Evolutionary conservation across 192 early-diverging fungal genomes (phyloP).

Genomic region (Dissophora globulifera): DNA sequence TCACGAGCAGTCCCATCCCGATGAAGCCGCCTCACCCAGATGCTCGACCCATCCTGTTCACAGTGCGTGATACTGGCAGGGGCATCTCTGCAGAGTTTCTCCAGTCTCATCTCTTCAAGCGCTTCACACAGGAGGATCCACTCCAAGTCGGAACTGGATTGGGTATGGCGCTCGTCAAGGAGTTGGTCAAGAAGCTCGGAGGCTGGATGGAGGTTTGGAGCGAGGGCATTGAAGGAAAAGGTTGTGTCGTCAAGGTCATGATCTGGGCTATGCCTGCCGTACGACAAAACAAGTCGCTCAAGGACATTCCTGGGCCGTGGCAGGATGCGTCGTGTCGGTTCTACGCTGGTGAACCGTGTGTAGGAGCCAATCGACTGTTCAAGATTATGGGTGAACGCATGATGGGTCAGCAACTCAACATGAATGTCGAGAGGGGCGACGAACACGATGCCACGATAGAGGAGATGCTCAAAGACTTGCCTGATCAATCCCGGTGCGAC

Average conservation of each 20-base stretch:
- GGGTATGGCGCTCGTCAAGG: slow-evolving; percentile 58
- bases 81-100: slow-evolving; percentile 63
- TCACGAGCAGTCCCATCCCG: slow-evolving; percentile 14
- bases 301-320: slow-evolving; percentile 27
- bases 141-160: slow-evolving; percentile 64
- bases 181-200: slow-evolving; percentile 56
- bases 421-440: slow-evolving; percentile 36
- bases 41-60: slow-evolving; percentile 51
- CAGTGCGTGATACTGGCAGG: slow-evolving; percentile 60
- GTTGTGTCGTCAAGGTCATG: slow-evolving; percentile 48
- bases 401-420: slow-evolving; percentile 45
- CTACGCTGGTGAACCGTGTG: slow-evolving; percentile 30
- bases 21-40: slow-evolving; percentile 33
- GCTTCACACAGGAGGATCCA: slow-evolving; percentile 63
- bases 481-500: slow-evolving; percentile 23
- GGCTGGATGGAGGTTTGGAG: slow-evolving; percentile 60
- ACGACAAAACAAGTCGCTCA: slow-evolving; percentile 25
- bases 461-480: slow-evolving; percentile 35
- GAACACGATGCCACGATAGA: slow-evolving; percentile 22
- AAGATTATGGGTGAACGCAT: slow-evolving; percentile 42
- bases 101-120: slow-evolving; percentile 55
- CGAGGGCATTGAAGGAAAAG: slow-evolving; percentile 50
- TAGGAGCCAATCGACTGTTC: slow-evolving; percentile 34
- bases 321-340: slow-evolving; percentile 31
- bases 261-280: slow-evolving; percentile 35